Evolutionary conservation across 768 basidiomycete genomes (phyloP), one percentile per base, ranked within the genome.

Genomic region (Lactarius psammicola): DNA sequence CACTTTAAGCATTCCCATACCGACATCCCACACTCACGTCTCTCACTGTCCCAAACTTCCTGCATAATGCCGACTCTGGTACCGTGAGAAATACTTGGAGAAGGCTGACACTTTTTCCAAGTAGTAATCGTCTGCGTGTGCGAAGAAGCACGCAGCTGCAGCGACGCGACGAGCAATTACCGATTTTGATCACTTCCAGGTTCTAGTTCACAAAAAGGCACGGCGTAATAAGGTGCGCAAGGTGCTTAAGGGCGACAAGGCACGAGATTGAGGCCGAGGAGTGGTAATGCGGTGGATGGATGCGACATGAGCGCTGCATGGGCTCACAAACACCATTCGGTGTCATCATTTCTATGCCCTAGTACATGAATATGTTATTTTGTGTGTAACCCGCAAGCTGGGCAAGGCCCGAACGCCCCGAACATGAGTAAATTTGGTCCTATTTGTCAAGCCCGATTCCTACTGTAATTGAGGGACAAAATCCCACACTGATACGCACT

Each of bases 1-100:
- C 96, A 71, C 93, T 96, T 73, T 95, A 97, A 79, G 75, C 90
- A 31, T 92, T 87, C 82, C 86, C 92, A 70, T 98, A 90, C 87
- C 90, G 90, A 76, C 89, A 97, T 80, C 84, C 98, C 73, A 85
- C 88, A 75, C 90, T 99, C 75, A 98, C 95, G 28, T 89, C 92
- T 65, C 81, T 95, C 78, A 81, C 85, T 71, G 81, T 98, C 71
- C 84, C 86, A 68, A 85, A 85, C 67, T 87, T 99, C 57, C 94
- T 95, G 74, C 94, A 95, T 70, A 91, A 77, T 59, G 93, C 96
- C 51, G 87, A 95, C 63, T 79, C 92, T 2, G 87, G 92, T 63
- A 82, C 81, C 68, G 84, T 98, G 75, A 88, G 80, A 96, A 94
- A 80, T 83, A 88, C 42, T 78, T 95, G 69, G 94, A 97, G 80